phyloP scores from a whole-genome alignment of 75 land plant species.

The Cunninghamia lanceolata region DNA sequence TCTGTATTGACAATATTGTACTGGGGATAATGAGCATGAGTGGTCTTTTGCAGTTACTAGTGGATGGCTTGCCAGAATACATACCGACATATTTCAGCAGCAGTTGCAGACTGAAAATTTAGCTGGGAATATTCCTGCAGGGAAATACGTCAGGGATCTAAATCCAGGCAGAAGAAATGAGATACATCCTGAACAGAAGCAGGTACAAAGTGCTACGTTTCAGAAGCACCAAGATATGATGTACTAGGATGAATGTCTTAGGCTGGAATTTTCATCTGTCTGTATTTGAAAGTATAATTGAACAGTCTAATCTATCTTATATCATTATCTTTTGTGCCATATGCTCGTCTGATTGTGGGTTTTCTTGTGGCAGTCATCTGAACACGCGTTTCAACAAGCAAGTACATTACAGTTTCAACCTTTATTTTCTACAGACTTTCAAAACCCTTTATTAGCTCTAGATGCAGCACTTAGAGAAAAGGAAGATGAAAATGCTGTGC shows the following conservation, averaged over 20 bases:
- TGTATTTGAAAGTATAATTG: not conserved
- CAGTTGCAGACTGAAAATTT: slow-evolving; percentile 11
- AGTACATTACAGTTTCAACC: slow-evolving; percentile 41
- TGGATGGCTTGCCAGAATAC: slow-evolving; percentile 71
- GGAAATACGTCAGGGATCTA: not conserved
- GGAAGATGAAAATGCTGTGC: too few species aligned
- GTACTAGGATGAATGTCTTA: not conserved
- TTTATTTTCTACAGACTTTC: slow-evolving; percentile 56
- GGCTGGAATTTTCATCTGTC: not conserved
- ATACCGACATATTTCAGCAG: slow-evolving; percentile 1
- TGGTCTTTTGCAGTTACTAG: slow-evolving; percentile 55
- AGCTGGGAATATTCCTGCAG: not conserved
- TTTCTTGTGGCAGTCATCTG: not conserved
- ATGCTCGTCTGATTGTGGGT: not conserved
- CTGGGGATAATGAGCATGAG: not conserved
- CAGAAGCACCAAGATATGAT: not conserved
- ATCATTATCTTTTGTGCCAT: not conserved
- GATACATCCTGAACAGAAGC: not conserved
- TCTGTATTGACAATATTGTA: not conserved
- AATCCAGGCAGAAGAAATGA: slow-evolving; percentile 10
- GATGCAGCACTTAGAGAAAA: too few species aligned
- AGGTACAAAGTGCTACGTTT: not conserved
- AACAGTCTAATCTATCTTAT: too few species aligned
- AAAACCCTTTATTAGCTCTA: slow-evolving; percentile 57
- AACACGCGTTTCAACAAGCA: not conserved